Percentiles rank a stretch among this genome's conserved stretches.
phyloP scores from a whole-genome alignment of 2,329 filamentous ascomycete species.

The Aspergillus sp. region DNA sequence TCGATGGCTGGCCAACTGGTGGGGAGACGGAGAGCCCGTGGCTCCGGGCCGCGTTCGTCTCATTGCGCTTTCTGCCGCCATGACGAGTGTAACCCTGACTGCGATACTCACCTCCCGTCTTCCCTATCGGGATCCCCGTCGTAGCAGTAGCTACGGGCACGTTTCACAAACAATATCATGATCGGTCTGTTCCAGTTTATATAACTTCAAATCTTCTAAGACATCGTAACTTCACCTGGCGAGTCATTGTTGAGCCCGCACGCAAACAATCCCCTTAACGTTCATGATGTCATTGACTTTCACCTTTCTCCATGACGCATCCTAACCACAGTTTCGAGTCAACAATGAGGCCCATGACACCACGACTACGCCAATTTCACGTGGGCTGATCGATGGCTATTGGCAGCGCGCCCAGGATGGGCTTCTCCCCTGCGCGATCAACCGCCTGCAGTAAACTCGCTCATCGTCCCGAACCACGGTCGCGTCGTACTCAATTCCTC shows the following conservation, averaged over 20 bases:
- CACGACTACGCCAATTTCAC: constrained; percentile 18
- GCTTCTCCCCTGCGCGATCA: not conserved
- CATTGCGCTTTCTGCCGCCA: not conserved
- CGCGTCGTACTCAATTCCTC: not conserved
- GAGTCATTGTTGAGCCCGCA: not conserved
- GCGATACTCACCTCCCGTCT: not conserved
- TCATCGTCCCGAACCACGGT: constrained; percentile 12
- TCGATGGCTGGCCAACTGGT: too few relatives aligned
- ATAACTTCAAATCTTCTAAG: not conserved
- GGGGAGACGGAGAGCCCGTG: not conserved
- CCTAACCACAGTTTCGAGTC: not conserved
- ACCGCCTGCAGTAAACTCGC: constrained; percentile 1
- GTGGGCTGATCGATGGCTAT: constrained; percentile 1
- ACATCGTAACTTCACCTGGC: not conserved
- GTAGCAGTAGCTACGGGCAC: not conserved
- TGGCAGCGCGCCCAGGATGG: not conserved
- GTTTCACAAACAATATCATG: not conserved
- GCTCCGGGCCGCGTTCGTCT: not conserved
- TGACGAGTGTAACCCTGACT: not conserved
- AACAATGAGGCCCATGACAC: constrained; percentile 18
- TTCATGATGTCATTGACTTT: constrained; percentile 14
- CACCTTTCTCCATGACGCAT: constrained; percentile 6
- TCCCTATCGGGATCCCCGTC: not conserved
- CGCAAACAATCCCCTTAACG: not conserved
- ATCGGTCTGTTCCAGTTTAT: not conserved